phyloP scores from a whole-genome alignment of 176 grass and related monocot genomes.

The Raddia guianensis region DNA sequence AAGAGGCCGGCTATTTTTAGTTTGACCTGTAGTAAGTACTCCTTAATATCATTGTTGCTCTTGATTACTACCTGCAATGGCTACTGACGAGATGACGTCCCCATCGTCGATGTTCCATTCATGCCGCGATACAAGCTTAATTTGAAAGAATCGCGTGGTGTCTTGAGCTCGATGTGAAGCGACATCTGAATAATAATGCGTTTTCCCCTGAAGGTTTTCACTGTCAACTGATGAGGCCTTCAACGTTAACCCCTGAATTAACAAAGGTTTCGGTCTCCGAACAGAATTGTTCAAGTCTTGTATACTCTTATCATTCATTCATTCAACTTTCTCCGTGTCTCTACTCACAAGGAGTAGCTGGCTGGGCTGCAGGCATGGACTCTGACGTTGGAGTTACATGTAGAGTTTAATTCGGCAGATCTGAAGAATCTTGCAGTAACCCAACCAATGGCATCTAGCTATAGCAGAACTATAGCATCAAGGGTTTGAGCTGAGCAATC shows the following conservation, averaged over 20 bases:
- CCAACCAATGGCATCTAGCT: not conserved
- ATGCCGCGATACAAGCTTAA: not conserved
- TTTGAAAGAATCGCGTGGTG: slow-evolving; percentile 42
- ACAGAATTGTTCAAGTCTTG: not conserved
- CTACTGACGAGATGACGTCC: slow-evolving; percentile 13
- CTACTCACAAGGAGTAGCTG: slow-evolving; percentile 4
- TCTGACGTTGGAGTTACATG: slow-evolving; percentile 12
- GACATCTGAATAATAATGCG: slow-evolving; percentile 34
- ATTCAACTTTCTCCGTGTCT: not conserved
- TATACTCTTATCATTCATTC: not conserved
- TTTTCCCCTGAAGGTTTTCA: slow-evolving; percentile 13
- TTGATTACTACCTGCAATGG: slow-evolving; percentile 13
- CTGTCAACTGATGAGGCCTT: slow-evolving; percentile 22
- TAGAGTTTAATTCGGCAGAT: slow-evolving; percentile 3
- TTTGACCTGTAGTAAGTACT: slow-evolving; percentile 29
- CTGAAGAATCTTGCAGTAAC: slow-evolving; percentile 28
- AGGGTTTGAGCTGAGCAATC: not conserved
- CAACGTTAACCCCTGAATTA: not conserved
- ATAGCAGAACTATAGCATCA: not conserved
- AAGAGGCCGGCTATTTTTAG: slow-evolving; percentile 11
- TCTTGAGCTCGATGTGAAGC: slow-evolving; percentile 40
- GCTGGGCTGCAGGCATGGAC: not conserved
- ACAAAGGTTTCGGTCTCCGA: slow-evolving; percentile 12
- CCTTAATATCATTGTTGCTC: not conserved
- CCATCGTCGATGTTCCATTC: slow-evolving; percentile 32